Base-by-base conservation (phyloP, 2,329 filamentous ascomycete genomes). In the Colletotrichum sp. region DNA sequence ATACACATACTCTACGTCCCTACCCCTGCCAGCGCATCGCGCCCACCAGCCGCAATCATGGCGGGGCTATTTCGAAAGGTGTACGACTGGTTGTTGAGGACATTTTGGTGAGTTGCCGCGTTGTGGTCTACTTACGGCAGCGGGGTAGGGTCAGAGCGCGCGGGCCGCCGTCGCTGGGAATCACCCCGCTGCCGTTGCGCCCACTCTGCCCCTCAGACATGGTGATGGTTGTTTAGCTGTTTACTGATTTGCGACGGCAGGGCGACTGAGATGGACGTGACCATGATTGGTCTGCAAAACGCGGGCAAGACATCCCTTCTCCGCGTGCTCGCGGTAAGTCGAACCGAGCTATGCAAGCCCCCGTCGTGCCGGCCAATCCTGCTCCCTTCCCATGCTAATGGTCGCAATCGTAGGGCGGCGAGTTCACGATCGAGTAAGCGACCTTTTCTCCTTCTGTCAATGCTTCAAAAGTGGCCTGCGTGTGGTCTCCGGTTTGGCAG, bases 191-290 rank as follows among this genome's bases (percentile, higher is more conserved):
- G 70, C 39, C 36, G 44, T 66, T 64, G 55, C 72, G 67, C 62
- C 67, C 66, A 71, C 66, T 22, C 36, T 64, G 39, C 75, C 67
- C 61, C 59, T 71, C 62, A 62, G 39, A 39, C 57, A 57, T 29
- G 63, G 30, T 49, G 62, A 49, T 52, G 57, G 64, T 63, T 13
- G 27, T 63, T 34, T n/a, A 63, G 69, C 59, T 75, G 71, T 64
- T 44, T 69, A 74, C 78, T 80, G 75, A 79, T 75, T 79, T 79
- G 78, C 72, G 77, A 39, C n/a, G 61, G 63, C 71, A 98, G 96
- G 97, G 96, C 96, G 80, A 98, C 96, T 80, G 97, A 99, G 89
- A 98, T 99, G 96, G 97, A 99, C 87, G 96, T 99, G 84, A 99
- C 97, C 80, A 98, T 99, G 94, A 96, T 99, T 85, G 97, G 97